These are phyloP conservation scores for Botrytis hyacinthi DNA, from an alignment of 2,329 filamentous ascomycete genomes.

Conservation along the genomic window DNA sequence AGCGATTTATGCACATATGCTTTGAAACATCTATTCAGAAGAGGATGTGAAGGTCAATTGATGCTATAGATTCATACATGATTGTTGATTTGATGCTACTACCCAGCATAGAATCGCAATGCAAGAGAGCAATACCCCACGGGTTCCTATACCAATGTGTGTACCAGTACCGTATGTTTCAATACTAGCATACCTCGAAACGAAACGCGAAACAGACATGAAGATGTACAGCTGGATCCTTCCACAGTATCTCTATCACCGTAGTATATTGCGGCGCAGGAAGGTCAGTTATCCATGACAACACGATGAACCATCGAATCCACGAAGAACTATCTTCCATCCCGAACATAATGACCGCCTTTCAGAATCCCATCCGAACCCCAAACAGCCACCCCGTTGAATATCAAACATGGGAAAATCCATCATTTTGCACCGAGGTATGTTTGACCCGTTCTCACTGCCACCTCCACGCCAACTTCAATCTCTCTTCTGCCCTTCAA, in stretches of 20 bases:
- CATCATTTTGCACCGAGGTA: neutral
- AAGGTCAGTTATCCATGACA: neutral
- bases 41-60: neutral
- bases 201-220: neutral
- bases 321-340: constrained; percentile 9
- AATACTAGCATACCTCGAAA: neutral
- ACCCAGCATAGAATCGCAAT: neutral
- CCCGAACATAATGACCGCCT: neutral
- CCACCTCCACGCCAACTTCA: neutral
- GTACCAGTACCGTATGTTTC: neutral
- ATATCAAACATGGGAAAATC: neutral
- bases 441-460: neutral
- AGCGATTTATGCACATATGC: neutral
- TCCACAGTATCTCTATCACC: neutral
- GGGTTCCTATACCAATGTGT: neutral
- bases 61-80: neutral
- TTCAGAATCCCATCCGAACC: neutral
- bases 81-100: neutral
- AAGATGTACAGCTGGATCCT: constrained; percentile 2
- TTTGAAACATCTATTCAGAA: too few relatives aligned
- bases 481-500: neutral
- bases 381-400: neutral
- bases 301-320: neutral
- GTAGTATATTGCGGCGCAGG: constrained; percentile 1
- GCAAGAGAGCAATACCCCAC: neutral